Evolutionary conservation across 169 alveolate genomes (phyloP), one percentile per base, ranked within the genome.

Genomic region (Eimeria falciformis): DNA sequence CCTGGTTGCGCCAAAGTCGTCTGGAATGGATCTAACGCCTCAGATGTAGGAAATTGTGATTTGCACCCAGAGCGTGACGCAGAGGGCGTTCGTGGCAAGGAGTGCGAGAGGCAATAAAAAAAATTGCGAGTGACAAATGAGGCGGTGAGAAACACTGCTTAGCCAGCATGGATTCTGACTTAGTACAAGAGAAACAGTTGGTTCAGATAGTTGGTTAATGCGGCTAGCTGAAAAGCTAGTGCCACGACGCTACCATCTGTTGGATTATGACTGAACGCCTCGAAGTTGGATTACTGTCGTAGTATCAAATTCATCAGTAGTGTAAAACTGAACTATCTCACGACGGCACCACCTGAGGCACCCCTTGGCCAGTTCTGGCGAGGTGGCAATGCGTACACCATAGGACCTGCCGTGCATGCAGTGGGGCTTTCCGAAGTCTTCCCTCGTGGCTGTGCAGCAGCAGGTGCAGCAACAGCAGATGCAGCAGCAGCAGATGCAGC

Each of bases 231-330:
- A 92, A 92, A 86, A 92, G 93, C 84, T 85, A 92, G 90, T 85
- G 93, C 94, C 84, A 91, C 93, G 93, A 92, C 65, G 93, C 93
- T 86, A 86, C 95, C 95, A 92, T 85, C 95, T 53, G 95, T 77
- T 92, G 95, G 91, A 82, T 86, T 58, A 86, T 88, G 95, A 65
- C 95, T 85, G 95, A 87, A 87, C 95, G 93, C 95, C 88, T 87
- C 90, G 65, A 82, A 90, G 92, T 79, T 90, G 88, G 90, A 85
- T 91, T 91, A 85, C 96, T 95, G 96, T 94, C 95, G 95, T 96
- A 94, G 94, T 69, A 93, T 91, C 95, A 23, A 73, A 78, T 90
- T 95, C 95, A 95, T 95, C 97, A 95, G 97, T n/a, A n/a, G n/a
- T n/a, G n/a, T n/a, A n/a, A n/a, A n/a, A n/a, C n/a, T n/a, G n/a